phyloP scores from a whole-genome alignment of 768 basidiomycete species.

The Postia placenta region DNA sequence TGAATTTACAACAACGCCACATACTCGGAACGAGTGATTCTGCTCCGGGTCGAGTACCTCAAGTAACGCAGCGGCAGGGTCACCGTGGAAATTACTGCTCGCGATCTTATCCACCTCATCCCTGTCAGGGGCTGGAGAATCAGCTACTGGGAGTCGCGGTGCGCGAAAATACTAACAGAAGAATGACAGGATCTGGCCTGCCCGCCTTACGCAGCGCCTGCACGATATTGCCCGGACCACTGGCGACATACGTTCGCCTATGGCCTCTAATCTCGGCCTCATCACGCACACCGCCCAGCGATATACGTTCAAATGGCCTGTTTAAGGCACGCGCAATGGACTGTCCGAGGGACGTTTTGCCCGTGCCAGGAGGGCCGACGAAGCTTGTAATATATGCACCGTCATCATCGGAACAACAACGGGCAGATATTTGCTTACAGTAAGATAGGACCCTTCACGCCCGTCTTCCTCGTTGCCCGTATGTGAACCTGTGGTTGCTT shows the following conservation, averaged over 20 bases:
- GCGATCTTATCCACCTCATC: conserved; percentile 94
- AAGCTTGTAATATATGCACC: conserved; percentile 39
- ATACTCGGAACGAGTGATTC: conserved; percentile 68
- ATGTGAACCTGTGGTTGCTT: background rate
- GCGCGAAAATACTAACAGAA: conserved; percentile 39
- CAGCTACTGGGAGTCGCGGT: background rate
- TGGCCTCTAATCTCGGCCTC: conserved; percentile 84
- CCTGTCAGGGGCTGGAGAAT: conserved; percentile 13
- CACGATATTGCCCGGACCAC: conserved; percentile 78
- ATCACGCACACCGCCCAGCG: conserved; percentile 87
- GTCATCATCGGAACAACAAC: background rate
- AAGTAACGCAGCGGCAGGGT: conserved; percentile 83
- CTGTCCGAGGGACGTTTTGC: conserved; percentile 88
- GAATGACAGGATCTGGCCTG: conserved; percentile 69
- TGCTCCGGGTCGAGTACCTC: conserved; percentile 95
- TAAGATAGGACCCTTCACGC: conserved; percentile 69
- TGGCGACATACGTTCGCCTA: conserved; percentile 86
- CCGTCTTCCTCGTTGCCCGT: conserved; percentile 25
- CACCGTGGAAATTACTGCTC: conserved; percentile 84
- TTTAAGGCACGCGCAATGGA: conserved; percentile 79
- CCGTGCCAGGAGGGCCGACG: conserved; percentile 87
- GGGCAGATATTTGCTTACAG: conserved; percentile 41
- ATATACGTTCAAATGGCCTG: conserved; percentile 88
- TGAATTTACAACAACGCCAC: background rate
- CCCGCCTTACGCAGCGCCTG: conserved; percentile 85